Evolutionary conservation across 108 stramenopile species (phyloP).

Genomic region (Hondaea fermentalgiana): DNA sequence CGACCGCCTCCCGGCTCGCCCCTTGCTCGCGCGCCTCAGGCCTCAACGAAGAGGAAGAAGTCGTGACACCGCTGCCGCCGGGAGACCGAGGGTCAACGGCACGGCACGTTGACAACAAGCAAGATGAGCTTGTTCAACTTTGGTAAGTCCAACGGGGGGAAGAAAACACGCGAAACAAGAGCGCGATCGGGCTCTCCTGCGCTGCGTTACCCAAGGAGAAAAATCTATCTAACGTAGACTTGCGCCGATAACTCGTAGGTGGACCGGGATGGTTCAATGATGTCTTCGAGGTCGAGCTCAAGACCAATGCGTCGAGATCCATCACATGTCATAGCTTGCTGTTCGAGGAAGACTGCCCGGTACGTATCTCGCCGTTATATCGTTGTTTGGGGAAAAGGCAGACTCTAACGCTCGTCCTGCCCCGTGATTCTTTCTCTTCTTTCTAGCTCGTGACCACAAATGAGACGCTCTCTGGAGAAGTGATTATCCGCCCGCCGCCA

Average conservation of each 20-base stretch:
- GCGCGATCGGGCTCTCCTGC: no score
- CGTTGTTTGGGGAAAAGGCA: not conserved
- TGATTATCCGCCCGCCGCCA: not conserved
- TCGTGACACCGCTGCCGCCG: no score
- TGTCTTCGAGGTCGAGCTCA: not conserved
- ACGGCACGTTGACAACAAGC: no score
- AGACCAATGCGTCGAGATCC: not conserved
- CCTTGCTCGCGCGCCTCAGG: no score
- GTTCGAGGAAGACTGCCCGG: not conserved
- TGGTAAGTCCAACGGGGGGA: no score
- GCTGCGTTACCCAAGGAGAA: no score
- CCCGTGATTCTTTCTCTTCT: not conserved
- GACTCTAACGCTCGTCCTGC: not conserved
- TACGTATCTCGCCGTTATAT: not conserved
- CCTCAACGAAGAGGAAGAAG: no score
- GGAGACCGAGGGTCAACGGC: no score
- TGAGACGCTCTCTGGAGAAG: not conserved
- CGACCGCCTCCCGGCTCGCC: no score
- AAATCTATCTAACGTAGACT: no score
- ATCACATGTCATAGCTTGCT: not conserved
- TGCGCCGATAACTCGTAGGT: not conserved
- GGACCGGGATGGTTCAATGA: slow-evolving; percentile 20
- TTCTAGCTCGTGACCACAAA: not conserved
- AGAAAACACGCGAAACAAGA: no score
- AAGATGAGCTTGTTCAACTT: no score